These are phyloP conservation scores for Antarctomyces pellizariae DNA, from an alignment of 495 filamentous ascomycete genomes.

Conservation along the genomic window DNA sequence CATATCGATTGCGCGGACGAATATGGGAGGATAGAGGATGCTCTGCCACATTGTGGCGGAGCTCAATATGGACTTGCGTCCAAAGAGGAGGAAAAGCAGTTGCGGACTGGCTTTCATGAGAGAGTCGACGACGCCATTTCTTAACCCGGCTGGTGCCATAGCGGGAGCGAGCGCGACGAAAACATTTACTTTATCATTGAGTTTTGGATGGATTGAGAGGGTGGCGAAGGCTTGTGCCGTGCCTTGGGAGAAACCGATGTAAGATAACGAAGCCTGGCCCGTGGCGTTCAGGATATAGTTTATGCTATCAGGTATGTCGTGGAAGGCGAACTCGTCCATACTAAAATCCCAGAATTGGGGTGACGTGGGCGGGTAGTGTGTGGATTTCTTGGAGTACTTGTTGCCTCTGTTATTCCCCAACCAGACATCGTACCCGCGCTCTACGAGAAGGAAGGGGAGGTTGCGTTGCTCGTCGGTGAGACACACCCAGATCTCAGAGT, in stretches of 20 bases:
- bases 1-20: constrained; percentile 69
- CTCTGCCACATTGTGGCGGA: constrained; percentile 96
- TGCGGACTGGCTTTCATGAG: constrained; percentile 86
- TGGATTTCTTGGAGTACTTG: constrained; percentile 93
- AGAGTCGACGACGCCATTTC: constrained; percentile 70
- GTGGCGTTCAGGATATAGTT: constrained; percentile 75
- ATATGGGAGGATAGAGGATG: constrained; percentile 85
- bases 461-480: constrained; percentile 65
- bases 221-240: constrained; percentile 93
- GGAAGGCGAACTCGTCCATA: constrained; percentile 93
- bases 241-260: constrained; percentile 92
- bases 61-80: constrained; percentile 76
- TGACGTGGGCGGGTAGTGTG: constrained; percentile 44
- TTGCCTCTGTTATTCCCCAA: constrained; percentile 94
- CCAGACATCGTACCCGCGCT: constrained; percentile 93
- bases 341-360: constrained; percentile 88
- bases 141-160: constrained; percentile 83
- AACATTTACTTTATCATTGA: constrained; percentile 86
- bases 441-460: constrained; percentile 74
- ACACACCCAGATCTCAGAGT: constrained; percentile 96
- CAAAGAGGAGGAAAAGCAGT: constrained; percentile 82
- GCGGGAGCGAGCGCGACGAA: constrained; percentile 95
- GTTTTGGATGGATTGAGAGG: constrained; percentile 72
- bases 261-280: constrained; percentile 62
- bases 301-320: constrained; percentile 91